Base-by-base conservation (phyloP, 148 eudicot genomes). In the Arctostaphylos glauca region DNA sequence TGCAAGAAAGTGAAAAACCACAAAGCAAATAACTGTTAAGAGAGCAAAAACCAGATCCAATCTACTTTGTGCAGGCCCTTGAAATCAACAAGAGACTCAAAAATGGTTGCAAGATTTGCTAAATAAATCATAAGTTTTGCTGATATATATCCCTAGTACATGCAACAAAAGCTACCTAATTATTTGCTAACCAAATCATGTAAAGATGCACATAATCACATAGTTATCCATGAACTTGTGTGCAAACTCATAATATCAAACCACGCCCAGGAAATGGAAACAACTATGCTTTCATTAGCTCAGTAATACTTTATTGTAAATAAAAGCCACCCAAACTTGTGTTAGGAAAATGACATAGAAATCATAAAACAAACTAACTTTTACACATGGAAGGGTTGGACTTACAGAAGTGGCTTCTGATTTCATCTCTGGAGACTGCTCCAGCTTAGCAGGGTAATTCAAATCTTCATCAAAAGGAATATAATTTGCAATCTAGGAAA, bases 391-490 rank as follows among this genome's bases (percentile, higher is more conserved):
- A 66, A 47, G 21, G 10, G 70, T 68, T 46, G 48, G 49, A 92
- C 98, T 90, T 92, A 96, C 98, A 83, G 95, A 85, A 88, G 88
- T 84, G 80, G 78, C 81, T 81, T 88, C 98, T 56, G 86, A 88
- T 77, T 82, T 86, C 68, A 84, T 84, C 80, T 87, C 91, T 47
- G 94, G 88, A 77, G 84, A 74, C 84, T 88, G 92, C 93, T 94
- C 93, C 89, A 96, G 88, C 86, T 96, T 96, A 81, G 91, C 89
- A 83, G 99, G 99, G 83, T 94, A 96, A 79, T 96, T 90, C 90
- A 96, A 85, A 84, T 96, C 99, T 87, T 93, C 98, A 83, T 90
- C 91, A 44, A 91, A 77, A 80, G 99, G 99, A 46, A 92, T 68
- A 88, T 96, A 96, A 86, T 96, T 96, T 89, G 99, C 92, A 84